Evolutionary conservation across 2,329 filamentous ascomycete genomes (phyloP), one percentile per base, ranked within the genome.

Genomic region (Colletotrichum sp.): DNA sequence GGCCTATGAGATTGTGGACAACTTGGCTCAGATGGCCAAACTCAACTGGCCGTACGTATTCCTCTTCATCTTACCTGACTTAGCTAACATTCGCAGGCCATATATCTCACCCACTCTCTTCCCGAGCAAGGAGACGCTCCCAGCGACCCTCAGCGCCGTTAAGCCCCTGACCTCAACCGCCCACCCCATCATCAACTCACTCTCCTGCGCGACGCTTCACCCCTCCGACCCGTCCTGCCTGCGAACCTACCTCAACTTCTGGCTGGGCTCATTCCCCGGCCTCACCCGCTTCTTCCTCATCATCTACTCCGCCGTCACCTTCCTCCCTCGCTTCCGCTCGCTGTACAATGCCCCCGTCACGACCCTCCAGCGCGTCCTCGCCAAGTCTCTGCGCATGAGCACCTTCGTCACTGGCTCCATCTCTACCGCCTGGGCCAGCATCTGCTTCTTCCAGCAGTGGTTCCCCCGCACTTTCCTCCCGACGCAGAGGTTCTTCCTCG

Each of bases 181-280:
- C 0, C 96, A 99, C 82, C 96, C 96, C 2, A 92, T 95, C 57
- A 96, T 98, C 83, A 93, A 91, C 12, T 94, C 93, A 30, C 91
- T 98, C 25, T 96, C 95, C 59, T 99, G 97, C 85, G 96, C 96
- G 1, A 90, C 96, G 3, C 91, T 99, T 4, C 96, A 99, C 83
- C 96, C 96, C 0, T 89, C 91, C 22, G 95, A 98, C 80, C 96
- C 96, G 2, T 98, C 95, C 22, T 99, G 96, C 84, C 90, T 94
- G 49, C 94, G 95, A 34, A 98, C 95, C 5, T 98, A 96, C 83
- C 87, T 98, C 62, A 95, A 95, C 77, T 98, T 97, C 85, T 96
- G 95, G 91, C 92, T 98, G 74, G 91, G 92, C 71, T 93, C 95
- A 2, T 97, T 98, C 84, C 96, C 96, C 0, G 89, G 91, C 1